Evolutionary conservation across 2,329 filamentous ascomycete genomes (phyloP).

Genomic region (Cytospora mali): DNA sequence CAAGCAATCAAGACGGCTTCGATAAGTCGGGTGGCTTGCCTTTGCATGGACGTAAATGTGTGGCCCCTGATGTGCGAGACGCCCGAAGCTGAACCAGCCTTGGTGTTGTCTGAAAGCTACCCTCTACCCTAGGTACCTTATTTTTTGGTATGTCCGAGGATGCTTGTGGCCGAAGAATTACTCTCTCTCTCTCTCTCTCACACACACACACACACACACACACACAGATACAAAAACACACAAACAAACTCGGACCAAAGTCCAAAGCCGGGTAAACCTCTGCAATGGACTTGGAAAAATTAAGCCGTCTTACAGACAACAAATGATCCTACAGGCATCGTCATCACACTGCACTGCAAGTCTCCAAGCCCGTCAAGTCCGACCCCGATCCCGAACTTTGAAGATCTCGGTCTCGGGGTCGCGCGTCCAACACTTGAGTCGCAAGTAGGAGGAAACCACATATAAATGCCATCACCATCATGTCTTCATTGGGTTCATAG

Average conservation of each 20-base stretch:
- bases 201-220: no score
- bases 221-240: no score
- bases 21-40: neutral
- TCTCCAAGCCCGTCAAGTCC: neutral
- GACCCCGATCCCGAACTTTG: neutral
- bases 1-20: slow-evolving; percentile 5
- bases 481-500: neutral
- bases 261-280: neutral
- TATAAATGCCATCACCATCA: neutral
- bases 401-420: neutral
- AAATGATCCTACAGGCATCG: neutral
- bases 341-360: neutral
- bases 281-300: no score
- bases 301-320: neutral
- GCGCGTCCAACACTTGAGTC: neutral
- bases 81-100: neutral
- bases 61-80: neutral
- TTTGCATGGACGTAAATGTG: neutral
- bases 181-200: no score
- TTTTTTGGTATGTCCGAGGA: no score
- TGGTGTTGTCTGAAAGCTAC: neutral
- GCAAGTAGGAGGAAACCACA: neutral
- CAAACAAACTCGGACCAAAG: neutral
- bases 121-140: no score
- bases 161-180: neutral